Base-by-base conservation (phyloP, 495 filamentous ascomycete genomes). In the Endocarpon pusillum region DNA sequence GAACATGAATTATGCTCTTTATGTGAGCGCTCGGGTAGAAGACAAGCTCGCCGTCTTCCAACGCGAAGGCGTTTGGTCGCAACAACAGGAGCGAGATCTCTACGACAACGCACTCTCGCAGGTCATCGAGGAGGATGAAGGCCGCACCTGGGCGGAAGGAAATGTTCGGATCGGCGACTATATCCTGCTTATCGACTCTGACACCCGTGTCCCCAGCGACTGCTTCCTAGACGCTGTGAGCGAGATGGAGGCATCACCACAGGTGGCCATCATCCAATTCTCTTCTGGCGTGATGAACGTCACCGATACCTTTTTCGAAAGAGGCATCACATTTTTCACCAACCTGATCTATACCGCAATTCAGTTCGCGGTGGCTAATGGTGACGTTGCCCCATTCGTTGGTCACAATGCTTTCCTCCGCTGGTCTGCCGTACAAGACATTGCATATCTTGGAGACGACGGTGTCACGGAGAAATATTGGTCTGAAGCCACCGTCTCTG, bases 241-340 rank as follows among this genome's bases (percentile, higher is more conserved):
- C 27, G 78, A 84, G 45, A 81, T 84, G 78, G 78, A 84, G 49
- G 72, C 69, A 33, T 81, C 74, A 6, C 78, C 78, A 9, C 71
- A 84, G 49, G 78, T 84, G 17, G 78, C 72, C 31, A 84, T 84
- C 57, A 69, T 84, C 64, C 78, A 84, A 46, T 83, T 76, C 57
- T 73, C 70, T 10, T 82, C 78, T 12, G 78, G 79, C 43, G 78
- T 84, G 52, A 83, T 83, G 79, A 75, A 84, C 46, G 79, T 84
- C 16, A 69, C 75, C 19, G 57, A 75, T 47, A 75, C 69, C 17
- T 78, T 76, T 46, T 80, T 80, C 35, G 73, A 78, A 50, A 75
- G 75, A 41, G 73, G 73, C 40, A 81, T 84, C 43, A 82, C 78
- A 22, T 86, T 83, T 61, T 86, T 86, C 59, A 86, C 80, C 30